Evolutionary conservation across 192 early-diverging fungal genomes (phyloP), one percentile per base, ranked within the genome.

Genomic region (Coemansia sp.): DNA sequence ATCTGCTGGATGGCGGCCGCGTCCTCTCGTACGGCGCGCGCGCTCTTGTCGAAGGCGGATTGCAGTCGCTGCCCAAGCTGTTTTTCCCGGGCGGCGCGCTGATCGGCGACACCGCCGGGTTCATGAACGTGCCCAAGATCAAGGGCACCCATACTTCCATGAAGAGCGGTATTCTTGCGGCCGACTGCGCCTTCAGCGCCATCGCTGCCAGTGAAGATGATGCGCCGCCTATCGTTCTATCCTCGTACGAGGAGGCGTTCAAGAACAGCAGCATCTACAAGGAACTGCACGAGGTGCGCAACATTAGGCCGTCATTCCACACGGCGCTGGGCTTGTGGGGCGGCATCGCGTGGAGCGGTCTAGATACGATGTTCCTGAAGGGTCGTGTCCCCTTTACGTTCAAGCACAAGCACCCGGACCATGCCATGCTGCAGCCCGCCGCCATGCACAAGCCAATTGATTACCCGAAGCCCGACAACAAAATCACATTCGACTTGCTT

Each of bases 71-170:
- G 64, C 97, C 97, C 49, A 95, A 96, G 85, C 79, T 98, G 34
- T 85, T 87, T 51, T 95, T 98, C 84, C 94, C 95, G 21, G 97
- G 97, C 60, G 96, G 94, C 26, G 94, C 96, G 39, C 84, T 99
- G 48, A 92, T 99, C 64, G 97, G 97, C 38, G 94, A 92, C 74
- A 90, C 96, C 2, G 97, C 97, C 49, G 96, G 97, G 3, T 96
- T 98, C 81, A 65, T 99, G 66, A 99, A 99, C 73, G 87, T 99
- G 62, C 92, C 95, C 62, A 99, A 99, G 84, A 98, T 99, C 73
- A 99, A 99, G 84, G 97, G 97, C 43, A 99, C 96, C 0, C 97
- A 99, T 84, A 99, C 92, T n/a, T 94, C 97, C 49, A 98, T 99
- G 95, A 95, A 95, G 83, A 95, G 92, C 23, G 96, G 96, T 36